Conservation (phyloP, 352 stramenopile genomes). For the Phytophthora foliorum region DNA sequence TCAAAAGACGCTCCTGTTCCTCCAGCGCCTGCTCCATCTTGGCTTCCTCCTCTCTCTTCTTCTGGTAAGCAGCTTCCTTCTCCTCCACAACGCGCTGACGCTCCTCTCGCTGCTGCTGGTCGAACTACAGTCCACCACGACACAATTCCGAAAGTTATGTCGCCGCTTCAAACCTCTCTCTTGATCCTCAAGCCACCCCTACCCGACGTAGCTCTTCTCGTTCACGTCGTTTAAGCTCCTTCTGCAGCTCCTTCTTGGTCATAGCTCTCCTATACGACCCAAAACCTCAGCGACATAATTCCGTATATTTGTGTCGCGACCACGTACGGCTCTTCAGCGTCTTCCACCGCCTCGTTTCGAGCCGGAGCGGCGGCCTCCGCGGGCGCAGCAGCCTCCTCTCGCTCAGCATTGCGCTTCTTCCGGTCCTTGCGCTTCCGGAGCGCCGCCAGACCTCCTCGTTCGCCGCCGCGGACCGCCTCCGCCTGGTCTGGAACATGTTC, state of each 20-base stretch:
- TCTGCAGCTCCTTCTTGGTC: slow-evolving; percentile 84
- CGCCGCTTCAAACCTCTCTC: neutral
- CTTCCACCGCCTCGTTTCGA: slow-evolving; percentile 26
- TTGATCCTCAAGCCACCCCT: slow-evolving; percentile 1
- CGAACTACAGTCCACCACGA: slow-evolving; percentile 54
- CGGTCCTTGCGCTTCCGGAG: slow-evolving; percentile 75
- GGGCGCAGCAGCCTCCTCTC: slow-evolving; percentile 22
- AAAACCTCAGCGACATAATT: slow-evolving; percentile 8
- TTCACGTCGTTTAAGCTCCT: slow-evolving; percentile 82
- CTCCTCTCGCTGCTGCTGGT: slow-evolving; percentile 74
- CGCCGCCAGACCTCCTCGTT: slow-evolving; percentile 61
- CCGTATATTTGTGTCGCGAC: neutral
- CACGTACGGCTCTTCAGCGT: slow-evolving; percentile 55
- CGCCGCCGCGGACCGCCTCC: slow-evolving; percentile 46
- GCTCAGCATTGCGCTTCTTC: slow-evolving; percentile 49
- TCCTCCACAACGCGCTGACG: slow-evolving; percentile 58
- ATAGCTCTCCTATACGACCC: slow-evolving; percentile 46
- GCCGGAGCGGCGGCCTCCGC: slow-evolving; percentile 20
- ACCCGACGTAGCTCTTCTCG: slow-evolving; percentile 78
- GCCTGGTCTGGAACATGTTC: slow-evolving; percentile 32
- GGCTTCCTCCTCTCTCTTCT: slow-evolving; percentile 69
- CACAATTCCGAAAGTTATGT: slow-evolving; percentile 8
- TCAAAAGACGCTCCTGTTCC: slow-evolving; percentile 51
- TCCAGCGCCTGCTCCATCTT: slow-evolving; percentile 57
- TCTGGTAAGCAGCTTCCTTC: slow-evolving; percentile 69